A percentile compares a stretch with the other conserved stretches of the same genome.
phyloP scores from a whole-genome alignment of 352 stramenopile genomes.

The Phytopythium mirpurense region DNA sequence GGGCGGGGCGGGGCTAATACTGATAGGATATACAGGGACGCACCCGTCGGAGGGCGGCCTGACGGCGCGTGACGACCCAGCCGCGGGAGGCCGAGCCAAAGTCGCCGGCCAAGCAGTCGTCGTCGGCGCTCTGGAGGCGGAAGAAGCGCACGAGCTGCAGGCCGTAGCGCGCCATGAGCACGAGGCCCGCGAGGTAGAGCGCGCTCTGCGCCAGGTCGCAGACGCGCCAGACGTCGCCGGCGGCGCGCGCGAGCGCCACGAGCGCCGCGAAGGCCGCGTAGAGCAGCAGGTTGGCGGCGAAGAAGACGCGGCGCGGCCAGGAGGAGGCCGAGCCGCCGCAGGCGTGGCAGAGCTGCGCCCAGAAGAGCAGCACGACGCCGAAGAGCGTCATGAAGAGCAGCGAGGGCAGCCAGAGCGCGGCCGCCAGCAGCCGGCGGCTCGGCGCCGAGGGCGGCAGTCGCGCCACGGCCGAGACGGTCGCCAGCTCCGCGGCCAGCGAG shows the following conservation, averaged over 20 bases:
- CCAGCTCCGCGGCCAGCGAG: constrained; percentile 35
- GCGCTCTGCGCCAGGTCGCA: constrained; percentile 37
- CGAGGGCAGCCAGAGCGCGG: constrained; percentile 46
- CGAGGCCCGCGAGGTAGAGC: constrained; percentile 37
- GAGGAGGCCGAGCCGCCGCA: constrained; percentile 47
- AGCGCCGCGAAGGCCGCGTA: constrained; percentile 37
- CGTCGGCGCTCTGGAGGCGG: constrained; percentile 38
- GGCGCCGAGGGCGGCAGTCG: constrained; percentile 17
- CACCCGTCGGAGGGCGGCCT: constrained; percentile 43
- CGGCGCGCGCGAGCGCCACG: constrained; percentile 20
- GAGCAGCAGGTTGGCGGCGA: constrained; percentile 46
- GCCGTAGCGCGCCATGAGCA: constrained; percentile 54
- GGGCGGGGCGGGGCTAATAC: no score
- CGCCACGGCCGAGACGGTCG: constrained; percentile 21
- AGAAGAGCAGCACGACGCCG: constrained; percentile 59
- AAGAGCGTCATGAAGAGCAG: constrained; percentile 63
- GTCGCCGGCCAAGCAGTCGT: constrained; percentile 56
- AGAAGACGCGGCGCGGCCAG: constrained; percentile 49
- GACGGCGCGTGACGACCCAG: constrained; percentile 20
- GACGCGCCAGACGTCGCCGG: constrained; percentile 32
- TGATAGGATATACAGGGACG: no score
- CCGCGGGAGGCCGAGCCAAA: constrained; percentile 12
- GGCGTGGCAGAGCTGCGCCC: constrained; percentile 53
- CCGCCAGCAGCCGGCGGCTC: constrained; percentile 20
- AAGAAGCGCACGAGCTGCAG: constrained; percentile 53